Conservation (phyloP, 176 grass and related monocot genomes). For the Puccinellia tenuiflora region DNA sequence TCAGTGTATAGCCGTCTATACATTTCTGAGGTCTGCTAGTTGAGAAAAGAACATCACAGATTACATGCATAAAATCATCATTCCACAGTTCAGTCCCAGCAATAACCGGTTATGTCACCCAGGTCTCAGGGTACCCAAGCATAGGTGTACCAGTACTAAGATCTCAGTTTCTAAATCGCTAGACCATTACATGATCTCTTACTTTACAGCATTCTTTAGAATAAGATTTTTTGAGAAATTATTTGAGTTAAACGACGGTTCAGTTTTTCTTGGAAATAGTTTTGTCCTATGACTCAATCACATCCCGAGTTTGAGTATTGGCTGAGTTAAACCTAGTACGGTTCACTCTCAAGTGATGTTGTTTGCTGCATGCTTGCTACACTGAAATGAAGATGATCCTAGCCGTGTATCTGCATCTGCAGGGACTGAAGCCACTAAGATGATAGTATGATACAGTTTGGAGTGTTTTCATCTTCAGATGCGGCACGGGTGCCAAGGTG, state of each 20-base stretch:
- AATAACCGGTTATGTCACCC: not conserved
- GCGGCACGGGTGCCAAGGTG: not conserved
- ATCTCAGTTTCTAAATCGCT: not conserved
- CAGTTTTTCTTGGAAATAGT: too few species aligned
- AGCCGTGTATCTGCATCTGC: conserved; percentile 5
- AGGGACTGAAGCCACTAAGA: conserved; percentile 59
- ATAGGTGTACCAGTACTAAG: not conserved
- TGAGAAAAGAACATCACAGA: not conserved
- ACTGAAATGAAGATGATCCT: not conserved
- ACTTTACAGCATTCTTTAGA: not conserved
- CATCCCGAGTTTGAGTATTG: not conserved
- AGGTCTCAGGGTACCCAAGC: not conserved
- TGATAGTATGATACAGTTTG: conserved; percentile 26
- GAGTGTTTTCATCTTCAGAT: conserved; percentile 14
- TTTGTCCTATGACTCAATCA: not conserved
- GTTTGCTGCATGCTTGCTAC: not conserved
- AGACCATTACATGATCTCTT: not conserved
- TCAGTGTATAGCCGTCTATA: not conserved
- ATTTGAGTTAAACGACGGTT: not conserved
- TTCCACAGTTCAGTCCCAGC: not conserved
- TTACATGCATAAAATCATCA: not conserved
- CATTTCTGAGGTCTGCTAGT: not conserved
- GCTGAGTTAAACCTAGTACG: not conserved
- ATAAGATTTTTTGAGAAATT: not conserved
- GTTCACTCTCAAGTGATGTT: not conserved